Conservation (phyloP, 257 asterid genomes). For the Nicotiana undulata region DNA sequence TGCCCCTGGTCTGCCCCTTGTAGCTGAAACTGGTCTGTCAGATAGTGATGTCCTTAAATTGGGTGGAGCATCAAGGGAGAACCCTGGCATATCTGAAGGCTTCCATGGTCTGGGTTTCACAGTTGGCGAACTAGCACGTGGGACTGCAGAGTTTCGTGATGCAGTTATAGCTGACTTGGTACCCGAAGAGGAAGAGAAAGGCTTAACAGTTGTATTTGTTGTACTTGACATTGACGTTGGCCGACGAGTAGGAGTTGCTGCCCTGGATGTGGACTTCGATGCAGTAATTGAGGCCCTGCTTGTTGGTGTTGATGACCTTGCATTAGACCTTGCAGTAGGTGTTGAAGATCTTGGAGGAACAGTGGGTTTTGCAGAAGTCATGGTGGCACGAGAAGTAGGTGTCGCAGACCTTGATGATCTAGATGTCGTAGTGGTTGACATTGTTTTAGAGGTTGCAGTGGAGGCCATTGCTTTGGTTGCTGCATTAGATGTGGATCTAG, state of each 20-base stretch:
- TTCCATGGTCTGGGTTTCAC: constrained; percentile 86
- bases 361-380: constrained; percentile 47
- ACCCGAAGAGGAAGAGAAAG: constrained; percentile 42
- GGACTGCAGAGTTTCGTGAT: constrained; percentile 37
- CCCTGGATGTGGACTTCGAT: constrained; percentile 62
- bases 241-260: constrained; percentile 84
- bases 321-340: constrained; percentile 66
- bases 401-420: constrained; percentile 80
- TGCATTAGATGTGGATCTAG: constrained; percentile 38
- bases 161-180: constrained; percentile 37
- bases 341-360: constrained; percentile 84
- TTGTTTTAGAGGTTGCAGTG: constrained; percentile 22
- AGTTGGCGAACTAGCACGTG: constrained; percentile 71
- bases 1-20: constrained; percentile 96
- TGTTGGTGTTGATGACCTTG: constrained; percentile 79
- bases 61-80: constrained; percentile 92
- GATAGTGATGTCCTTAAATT: constrained; percentile 78
- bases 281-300: constrained; percentile 52
- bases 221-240: constrained; percentile 32
- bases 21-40: constrained; percentile 87
- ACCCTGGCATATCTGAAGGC: constrained; percentile 96
- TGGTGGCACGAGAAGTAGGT: constrained; percentile 65
- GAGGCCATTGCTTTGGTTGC: constrained; percentile 34
- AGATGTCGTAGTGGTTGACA: constrained; percentile 20
- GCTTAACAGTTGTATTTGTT: constrained; percentile 32